These are phyloP conservation scores for Pseudogymnoascus sp. DNA, from an alignment of 2,329 filamentous ascomycete species.

Conservation along the genomic window DNA sequence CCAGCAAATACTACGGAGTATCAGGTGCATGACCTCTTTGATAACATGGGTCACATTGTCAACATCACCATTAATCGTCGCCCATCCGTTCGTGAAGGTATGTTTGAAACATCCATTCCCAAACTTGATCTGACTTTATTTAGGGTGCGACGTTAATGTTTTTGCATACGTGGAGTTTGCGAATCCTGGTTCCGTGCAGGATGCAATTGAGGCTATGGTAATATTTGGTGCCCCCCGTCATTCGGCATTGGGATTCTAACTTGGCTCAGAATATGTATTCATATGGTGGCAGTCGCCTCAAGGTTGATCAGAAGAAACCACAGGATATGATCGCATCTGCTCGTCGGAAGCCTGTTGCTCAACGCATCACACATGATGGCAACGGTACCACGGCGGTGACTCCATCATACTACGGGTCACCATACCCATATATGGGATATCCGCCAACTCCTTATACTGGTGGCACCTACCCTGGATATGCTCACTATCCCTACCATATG, in stretches of 20 bases:
- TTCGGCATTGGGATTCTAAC: conserved; percentile 6
- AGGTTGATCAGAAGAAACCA: conserved; percentile 27
- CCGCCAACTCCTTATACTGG: conserved; percentile 1
- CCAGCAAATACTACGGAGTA: conserved; percentile 32
- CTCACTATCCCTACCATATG: background rate
- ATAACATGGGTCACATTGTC: conserved; percentile 33
- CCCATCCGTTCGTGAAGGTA: conserved; percentile 26
- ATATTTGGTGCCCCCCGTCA: background rate
- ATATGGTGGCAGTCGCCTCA: conserved; percentile 21
- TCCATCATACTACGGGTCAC: background rate
- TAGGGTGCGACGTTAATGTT: conserved; percentile 25
- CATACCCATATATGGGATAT: background rate
- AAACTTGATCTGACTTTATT: conserved; percentile 14
- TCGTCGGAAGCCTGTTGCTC: conserved; percentile 2
- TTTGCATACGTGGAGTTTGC: conserved; percentile 32
- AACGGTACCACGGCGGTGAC: background rate
- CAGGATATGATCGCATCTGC: conserved; percentile 11
- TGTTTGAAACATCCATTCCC: conserved; percentile 3
- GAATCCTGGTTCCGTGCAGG: conserved; percentile 17
- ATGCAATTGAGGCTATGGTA: conserved; percentile 20
- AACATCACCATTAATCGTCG: conserved; percentile 28
- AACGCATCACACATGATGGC: background rate
- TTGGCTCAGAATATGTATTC: conserved; percentile 19
- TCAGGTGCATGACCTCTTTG: conserved; percentile 32
- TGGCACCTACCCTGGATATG: background rate